Evolutionary conservation across 331 rosid genomes (phyloP), one percentile per base, ranked within the genome.

Genomic region (Quercus tomentella): DNA sequence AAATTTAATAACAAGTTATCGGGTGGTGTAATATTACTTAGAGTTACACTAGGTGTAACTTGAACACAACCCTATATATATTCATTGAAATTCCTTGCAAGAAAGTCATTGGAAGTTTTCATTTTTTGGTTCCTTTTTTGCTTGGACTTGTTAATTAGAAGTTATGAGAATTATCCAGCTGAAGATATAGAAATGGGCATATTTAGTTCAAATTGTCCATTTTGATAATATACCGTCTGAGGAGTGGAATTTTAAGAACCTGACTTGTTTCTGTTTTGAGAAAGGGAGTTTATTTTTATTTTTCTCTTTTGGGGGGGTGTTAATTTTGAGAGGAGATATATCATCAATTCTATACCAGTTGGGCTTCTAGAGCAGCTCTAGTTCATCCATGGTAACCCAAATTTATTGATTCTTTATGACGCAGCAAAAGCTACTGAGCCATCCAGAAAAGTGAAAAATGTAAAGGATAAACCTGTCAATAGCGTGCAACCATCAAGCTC

Each of bases 361-460:
- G 66, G 66, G 26, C 66, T 7, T 58, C 15, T 58, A 20, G 26
- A 57, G 21, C 28, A 21, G 15, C 66, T 12, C 23, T 14, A 35
- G 21, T 71, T 43, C 35, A 21, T 71, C n/a, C 75, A 67, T 60
- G 65, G 51, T 72, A 76, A 82, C 55, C 7, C 73, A 7, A 28
- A 41, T 49, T 14, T 21, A 60, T 21, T 35, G 37, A 67, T 37
- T 76, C 62, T 79, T 76, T 78, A 56, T 72, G 66, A 65, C 81
- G 86, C 92, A 91, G 97, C 49, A 30, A 85, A 84, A 57, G 80
- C 67, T 54, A 87, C 69, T 52, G 88, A 88, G 75, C 84, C 89
- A 43, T 84, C 91, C 12, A 55, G 67, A 67, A 72, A 30, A 72
- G 85, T 70, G 77, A 85, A 86, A 74, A 85, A 21, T 61, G 60